Percentiles rank a stretch among this genome's conserved stretches.
phyloP scores from a whole-genome alignment of 2,329 filamentous ascomycete species.

The Hymenoscyphus scutula region DNA sequence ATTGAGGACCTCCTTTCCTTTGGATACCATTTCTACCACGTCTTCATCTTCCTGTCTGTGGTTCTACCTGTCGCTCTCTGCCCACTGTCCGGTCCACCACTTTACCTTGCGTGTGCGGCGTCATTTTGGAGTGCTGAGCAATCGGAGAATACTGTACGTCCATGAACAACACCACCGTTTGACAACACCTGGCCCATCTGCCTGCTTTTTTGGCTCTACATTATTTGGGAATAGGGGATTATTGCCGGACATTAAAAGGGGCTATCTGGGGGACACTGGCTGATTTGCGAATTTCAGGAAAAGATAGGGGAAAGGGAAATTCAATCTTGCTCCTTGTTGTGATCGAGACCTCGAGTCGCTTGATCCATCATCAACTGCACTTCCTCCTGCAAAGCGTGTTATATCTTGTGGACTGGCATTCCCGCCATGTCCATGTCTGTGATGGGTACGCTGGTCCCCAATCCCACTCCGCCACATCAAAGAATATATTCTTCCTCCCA shows the following conservation, averaged over 20 bases:
- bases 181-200: neutral
- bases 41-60: neutral
- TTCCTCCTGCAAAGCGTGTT: slow-evolving; percentile 13
- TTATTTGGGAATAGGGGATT: neutral
- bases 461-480: slow-evolving; percentile 13
- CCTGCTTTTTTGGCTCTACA: neutral
- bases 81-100: neutral
- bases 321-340: slow-evolving; percentile 15
- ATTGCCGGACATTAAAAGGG: slow-evolving; percentile 5
- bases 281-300: slow-evolving; percentile 24
- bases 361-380: neutral
- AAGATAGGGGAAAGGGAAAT: slow-evolving; percentile 28
- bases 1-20: slow-evolving; percentile 16
- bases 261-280: slow-evolving; percentile 18
- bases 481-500: neutral
- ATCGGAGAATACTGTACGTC: slow-evolving; percentile 16
- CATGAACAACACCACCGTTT: slow-evolving; percentile 9
- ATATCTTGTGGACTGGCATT: slow-evolving; percentile 15
- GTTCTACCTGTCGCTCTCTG: slow-evolving; percentile 10
- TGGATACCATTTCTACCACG: neutral
- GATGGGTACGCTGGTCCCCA: slow-evolving; percentile 41
- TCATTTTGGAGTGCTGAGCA: slow-evolving; percentile 16
- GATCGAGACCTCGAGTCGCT: slow-evolving; percentile 10
- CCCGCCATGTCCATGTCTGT: slow-evolving; percentile 33
- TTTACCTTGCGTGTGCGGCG: neutral